Evolutionary conservation across 257 asterid species (phyloP).

Genomic region (Penstemon newberryi): DNA sequence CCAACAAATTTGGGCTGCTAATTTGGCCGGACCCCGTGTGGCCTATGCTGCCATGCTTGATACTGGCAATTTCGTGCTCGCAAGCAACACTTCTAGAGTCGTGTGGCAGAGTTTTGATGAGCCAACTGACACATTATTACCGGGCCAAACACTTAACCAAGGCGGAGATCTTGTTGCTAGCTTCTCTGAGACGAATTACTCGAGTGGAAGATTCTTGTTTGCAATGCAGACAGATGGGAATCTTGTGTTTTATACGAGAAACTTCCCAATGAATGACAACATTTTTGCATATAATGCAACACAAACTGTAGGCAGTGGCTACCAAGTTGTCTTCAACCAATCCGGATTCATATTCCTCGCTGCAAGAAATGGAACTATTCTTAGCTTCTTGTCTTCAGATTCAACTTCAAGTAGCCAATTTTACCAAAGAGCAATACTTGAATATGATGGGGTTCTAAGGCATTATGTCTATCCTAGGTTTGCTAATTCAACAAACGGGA

Average conservation of each 20-base stretch:
- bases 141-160: constrained; percentile 35
- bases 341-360: neutral
- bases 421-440: constrained; percentile 34
- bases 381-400: neutral
- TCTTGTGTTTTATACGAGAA: constrained; percentile 50
- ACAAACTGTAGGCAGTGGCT: constrained; percentile 9
- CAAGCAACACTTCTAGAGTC: constrained; percentile 16
- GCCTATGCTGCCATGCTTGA: constrained; percentile 48
- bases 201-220: constrained; percentile 38
- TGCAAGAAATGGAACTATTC: constrained; percentile 30
- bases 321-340: constrained; percentile 29
- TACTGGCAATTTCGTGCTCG: constrained; percentile 57
- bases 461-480: constrained; percentile 27
- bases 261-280: constrained; percentile 15
- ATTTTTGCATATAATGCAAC: constrained; percentile 18
- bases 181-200: constrained; percentile 36
- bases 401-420: neutral
- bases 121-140: constrained; percentile 51
- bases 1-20: constrained; percentile 2
- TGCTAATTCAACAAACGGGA: neutral
- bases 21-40: constrained; percentile 2
- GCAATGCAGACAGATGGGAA: constrained; percentile 51
- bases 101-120: constrained; percentile 59
- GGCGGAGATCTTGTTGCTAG: constrained; percentile 35
- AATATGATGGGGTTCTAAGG: constrained; percentile 41